phyloP scores from a whole-genome alignment of 257 asterid species.

The Pogostemon cablin region DNA sequence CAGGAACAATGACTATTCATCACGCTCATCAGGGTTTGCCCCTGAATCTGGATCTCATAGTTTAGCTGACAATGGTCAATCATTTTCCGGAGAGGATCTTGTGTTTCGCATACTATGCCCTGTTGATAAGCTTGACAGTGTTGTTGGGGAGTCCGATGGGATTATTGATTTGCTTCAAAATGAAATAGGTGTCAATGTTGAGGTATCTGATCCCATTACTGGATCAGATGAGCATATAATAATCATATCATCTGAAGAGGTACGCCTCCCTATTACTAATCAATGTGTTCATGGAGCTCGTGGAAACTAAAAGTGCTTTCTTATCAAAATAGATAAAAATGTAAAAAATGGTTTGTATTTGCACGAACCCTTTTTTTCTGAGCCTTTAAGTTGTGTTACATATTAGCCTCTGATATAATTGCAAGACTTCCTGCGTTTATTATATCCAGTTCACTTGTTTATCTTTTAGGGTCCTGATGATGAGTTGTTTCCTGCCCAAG shows the following conservation, averaged over 20 bases:
- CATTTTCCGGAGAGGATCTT: conserved; percentile 61
- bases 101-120: conserved; percentile 93
- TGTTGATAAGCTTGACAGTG: conserved; percentile 59
- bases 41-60: conserved; percentile 53
- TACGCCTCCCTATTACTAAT: conserved; percentile 34
- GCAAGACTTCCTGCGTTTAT: background rate
- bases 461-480: conserved; percentile 84
- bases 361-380: too few species aligned
- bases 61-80: conserved; percentile 49
- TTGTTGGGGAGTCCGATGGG: conserved; percentile 81
- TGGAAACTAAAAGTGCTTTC: background rate
- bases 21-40: conserved; percentile 63
- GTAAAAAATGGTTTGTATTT: too few species aligned
- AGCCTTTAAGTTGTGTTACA: too few species aligned
- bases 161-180: conserved; percentile 80
- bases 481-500: conserved; percentile 98
- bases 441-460: conserved; percentile 27
- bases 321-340: too few species aligned
- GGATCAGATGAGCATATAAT: conserved; percentile 73
- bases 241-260: conserved; percentile 84
- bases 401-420: too few species aligned
- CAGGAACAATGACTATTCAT: conserved; percentile 54
- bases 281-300: background rate
- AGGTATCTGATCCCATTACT: conserved; percentile 57
- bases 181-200: conserved; percentile 77